Base-by-base conservation (phyloP, 257 asterid genomes). In the Penstemon barbatus region DNA sequence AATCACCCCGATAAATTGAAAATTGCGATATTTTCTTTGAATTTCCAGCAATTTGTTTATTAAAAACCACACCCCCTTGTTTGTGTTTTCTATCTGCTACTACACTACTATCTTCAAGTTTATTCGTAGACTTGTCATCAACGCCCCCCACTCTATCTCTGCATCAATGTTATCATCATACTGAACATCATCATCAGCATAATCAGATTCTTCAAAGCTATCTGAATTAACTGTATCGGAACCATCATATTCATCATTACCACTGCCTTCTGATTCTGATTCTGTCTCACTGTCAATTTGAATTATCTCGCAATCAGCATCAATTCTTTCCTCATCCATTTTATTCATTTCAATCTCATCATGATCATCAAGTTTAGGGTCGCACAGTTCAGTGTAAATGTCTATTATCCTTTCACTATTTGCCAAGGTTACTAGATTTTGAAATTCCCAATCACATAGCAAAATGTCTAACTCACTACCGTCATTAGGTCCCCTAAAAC, bases 121-220 rank as follows among this genome's bases (percentile, higher is more conserved):
- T 3, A 55, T 38, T 15, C 33, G 6, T 33, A 10, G 38, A 55
- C 9, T 12, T 3, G 8, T 69, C 9, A 3, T 7, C 5, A 8
- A 57, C 7, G 10, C 59, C 15, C 8, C 50, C 56, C 52, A 44
- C 11, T 57, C 48, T n/a, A 69, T 63, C 40, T 57, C 66, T 13
- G 46, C 8, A 49, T 48, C 56, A 25, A 52, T 25, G 18, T 19
- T 39, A 6, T 8, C 42, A 15, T 66, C 53, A 12, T 4, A 54
- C 1, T 36, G 18, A 9, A n/a, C 5, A 9, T 66, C 71, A 66
- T 66, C 53, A 8, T 8, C 9, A 7, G 38, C 41, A n/a, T 15
- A 12, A 10, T 66, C 52, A 40, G 13, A 25, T 10, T 61, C 54
- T 18, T 18, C 11, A 25, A 18, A 63, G 19, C 9, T 43, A 63